phyloP scores from a whole-genome alignment of 2,329 filamentous ascomycete species.

The Clonostachys chloroleuca region DNA sequence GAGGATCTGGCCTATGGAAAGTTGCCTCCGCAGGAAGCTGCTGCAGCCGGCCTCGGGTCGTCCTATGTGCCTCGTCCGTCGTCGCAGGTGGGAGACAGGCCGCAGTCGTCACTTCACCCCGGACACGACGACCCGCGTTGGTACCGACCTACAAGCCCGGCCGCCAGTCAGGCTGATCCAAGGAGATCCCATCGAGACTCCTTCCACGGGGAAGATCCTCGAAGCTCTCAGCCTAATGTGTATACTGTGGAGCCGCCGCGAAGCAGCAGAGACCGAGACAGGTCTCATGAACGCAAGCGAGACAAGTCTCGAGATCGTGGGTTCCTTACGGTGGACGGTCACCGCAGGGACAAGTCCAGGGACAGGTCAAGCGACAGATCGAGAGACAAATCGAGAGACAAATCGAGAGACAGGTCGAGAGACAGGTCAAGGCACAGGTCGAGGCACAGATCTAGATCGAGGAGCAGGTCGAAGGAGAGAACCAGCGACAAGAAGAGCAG shows the following conservation, averaged over 20 bases:
- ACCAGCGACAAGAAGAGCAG: slow-evolving; percentile 8
- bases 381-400: too few species aligned
- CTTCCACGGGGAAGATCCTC: slow-evolving; percentile 23
- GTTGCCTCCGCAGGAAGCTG: slow-evolving; percentile 1
- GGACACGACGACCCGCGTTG: too few species aligned
- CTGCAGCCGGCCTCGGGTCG: not conserved
- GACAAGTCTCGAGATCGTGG: slow-evolving; percentile 16
- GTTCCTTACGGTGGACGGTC: slow-evolving; percentile 12
- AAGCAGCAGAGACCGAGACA: slow-evolving; percentile 20
- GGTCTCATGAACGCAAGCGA: slow-evolving; percentile 22
- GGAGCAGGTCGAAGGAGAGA: too few species aligned
- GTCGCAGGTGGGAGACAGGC: not conserved
- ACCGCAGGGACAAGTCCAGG: slow-evolving; percentile 15
- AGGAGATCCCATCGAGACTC: slow-evolving; percentile 12
- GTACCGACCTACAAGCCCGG: slow-evolving; percentile 8
- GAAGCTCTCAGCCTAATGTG: slow-evolving; percentile 28
- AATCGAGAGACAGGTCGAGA: too few species aligned
- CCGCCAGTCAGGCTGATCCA: slow-evolving; percentile 12
- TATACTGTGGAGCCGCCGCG: slow-evolving; percentile 28
- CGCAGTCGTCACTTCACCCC: not conserved
- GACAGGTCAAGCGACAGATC: slow-evolving; percentile 10
- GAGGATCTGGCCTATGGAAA: slow-evolving; percentile 48
- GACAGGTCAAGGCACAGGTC: too few species aligned
- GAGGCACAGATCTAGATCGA: too few species aligned
- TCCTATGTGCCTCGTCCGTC: not conserved